Percentiles rank a stretch among this genome's conserved stretches.
phyloP scores from a whole-genome alignment of 371 early-diverging fungal species.

The Batrachochytrium dendrobatidis region DNA sequence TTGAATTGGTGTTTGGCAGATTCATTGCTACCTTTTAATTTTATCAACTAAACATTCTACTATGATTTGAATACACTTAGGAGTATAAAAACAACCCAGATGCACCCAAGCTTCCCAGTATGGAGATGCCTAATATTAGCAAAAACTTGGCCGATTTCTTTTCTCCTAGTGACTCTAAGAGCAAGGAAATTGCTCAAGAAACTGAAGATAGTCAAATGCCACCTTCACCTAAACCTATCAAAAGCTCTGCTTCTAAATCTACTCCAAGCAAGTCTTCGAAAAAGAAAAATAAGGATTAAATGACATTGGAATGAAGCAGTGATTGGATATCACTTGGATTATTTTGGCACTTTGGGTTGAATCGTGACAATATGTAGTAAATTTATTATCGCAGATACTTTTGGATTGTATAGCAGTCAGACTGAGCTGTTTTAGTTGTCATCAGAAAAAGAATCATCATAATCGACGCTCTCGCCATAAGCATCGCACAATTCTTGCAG shows the following conservation, averaged over 20 bases:
- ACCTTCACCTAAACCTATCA: neutral
- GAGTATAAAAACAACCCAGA: constrained; percentile 13
- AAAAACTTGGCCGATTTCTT: constrained; percentile 43
- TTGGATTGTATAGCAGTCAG: no score
- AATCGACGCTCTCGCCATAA: neutral
- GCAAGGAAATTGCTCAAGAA: neutral
- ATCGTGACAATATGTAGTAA: no score
- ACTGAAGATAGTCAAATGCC: neutral
- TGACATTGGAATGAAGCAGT: neutral
- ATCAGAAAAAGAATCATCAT: no score
- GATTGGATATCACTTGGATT: no score
- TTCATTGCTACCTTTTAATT: neutral
- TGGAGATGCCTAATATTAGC: constrained; percentile 47
- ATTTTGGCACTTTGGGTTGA: no score
- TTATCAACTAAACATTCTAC: neutral
- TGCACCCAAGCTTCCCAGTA: constrained; percentile 15
- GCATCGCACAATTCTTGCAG: neutral
- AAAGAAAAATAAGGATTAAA: neutral
- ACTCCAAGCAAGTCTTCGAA: neutral
- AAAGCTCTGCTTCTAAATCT: neutral
- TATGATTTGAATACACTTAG: neutral
- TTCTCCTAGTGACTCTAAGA: no score
- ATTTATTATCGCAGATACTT: no score
- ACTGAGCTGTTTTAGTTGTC: no score
- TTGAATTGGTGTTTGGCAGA: neutral